Evolutionary conservation across 495 filamentous ascomycete genomes (phyloP).

Genomic region (Geopyxis carbonaria): DNA sequence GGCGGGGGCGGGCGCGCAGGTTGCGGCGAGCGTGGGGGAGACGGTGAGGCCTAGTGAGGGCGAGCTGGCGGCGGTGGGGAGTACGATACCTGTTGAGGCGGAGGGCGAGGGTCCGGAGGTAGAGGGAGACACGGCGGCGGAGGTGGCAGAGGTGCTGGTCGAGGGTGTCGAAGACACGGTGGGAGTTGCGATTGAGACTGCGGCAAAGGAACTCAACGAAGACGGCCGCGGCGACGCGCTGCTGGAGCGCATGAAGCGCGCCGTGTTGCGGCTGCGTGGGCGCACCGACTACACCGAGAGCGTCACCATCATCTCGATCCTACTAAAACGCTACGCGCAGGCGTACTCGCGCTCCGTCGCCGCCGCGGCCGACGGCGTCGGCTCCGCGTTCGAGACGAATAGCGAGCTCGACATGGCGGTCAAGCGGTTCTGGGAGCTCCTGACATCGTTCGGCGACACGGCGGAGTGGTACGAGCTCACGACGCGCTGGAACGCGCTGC

Average conservation of each 20-base stretch:
- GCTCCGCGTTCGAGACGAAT: constrained; percentile 40
- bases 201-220: constrained; percentile 48
- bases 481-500: constrained; percentile 44
- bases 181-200: constrained; percentile 45
- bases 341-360: constrained; percentile 56
- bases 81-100: background rate
- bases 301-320: constrained; percentile 54
- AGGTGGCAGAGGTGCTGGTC: constrained; percentile 46
- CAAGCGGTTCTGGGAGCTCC: constrained; percentile 55
- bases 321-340: constrained; percentile 63
- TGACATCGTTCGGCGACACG: constrained; percentile 59
- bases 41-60: constrained; percentile 51
- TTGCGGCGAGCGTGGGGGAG: constrained; percentile 25
- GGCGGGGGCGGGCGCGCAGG: constrained; percentile 41
- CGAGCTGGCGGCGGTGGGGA: constrained; percentile 28
- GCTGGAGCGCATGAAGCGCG: constrained; percentile 54
- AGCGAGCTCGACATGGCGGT: constrained; percentile 57
- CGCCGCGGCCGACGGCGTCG: constrained; percentile 44
- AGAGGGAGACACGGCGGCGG: too few relatives aligned
- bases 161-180: constrained; percentile 49
- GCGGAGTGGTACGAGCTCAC: constrained; percentile 62
- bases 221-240: constrained; percentile 51
- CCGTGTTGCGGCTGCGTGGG: constrained; percentile 56
- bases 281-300: constrained; percentile 71
- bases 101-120: too few relatives aligned